Percentiles rank a stretch among this genome's conserved stretches.
phyloP scores from a whole-genome alignment of 768 basidiomycete species.

The Pholiota molesta region DNA sequence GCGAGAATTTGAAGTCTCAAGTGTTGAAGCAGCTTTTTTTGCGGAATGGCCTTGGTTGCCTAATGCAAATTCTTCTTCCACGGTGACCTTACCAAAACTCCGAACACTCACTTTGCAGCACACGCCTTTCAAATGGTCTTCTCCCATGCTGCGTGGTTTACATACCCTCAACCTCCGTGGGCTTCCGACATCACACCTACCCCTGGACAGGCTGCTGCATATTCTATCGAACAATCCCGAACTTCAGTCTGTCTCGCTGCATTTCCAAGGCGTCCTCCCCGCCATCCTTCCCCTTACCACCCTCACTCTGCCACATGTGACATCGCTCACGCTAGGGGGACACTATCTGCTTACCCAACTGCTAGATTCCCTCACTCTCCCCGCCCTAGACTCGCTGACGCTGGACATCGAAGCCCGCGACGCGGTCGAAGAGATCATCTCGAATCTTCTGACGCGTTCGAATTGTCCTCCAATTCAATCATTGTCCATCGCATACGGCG shows the following conservation, averaged over 20 bases:
- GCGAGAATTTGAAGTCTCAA: slow-evolving; percentile 78
- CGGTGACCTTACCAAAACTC: slow-evolving; percentile 48
- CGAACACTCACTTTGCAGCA: slow-evolving; percentile 66
- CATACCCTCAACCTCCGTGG: slow-evolving; percentile 64
- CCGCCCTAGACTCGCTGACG: slow-evolving; percentile 57
- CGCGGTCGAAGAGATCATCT: slow-evolving; percentile 72
- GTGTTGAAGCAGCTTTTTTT: slow-evolving; percentile 62
- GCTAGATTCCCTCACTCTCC: slow-evolving; percentile 62
- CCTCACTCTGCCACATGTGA: slow-evolving; percentile 56
- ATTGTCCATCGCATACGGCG: slow-evolving; percentile 63
- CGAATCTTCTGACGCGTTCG: slow-evolving; percentile 61
- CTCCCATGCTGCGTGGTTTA: slow-evolving; percentile 68
- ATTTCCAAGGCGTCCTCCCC: slow-evolving; percentile 62
- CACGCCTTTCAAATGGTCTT: slow-evolving; percentile 78
- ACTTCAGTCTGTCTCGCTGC: slow-evolving; percentile 59
- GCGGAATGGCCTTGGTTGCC: slow-evolving; percentile 81
- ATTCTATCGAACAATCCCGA: slow-evolving; percentile 62
- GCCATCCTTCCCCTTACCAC: slow-evolving; percentile 64
- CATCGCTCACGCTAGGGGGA: slow-evolving; percentile 62
- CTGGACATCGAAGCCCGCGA: slow-evolving; percentile 79
- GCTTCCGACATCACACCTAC: slow-evolving; percentile 62
- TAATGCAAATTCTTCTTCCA: slow-evolving; percentile 37
- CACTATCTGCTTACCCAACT: slow-evolving; percentile 66
- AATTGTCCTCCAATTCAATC: slow-evolving; percentile 56
- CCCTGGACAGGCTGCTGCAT: slow-evolving; percentile 69